A percentile compares a stretch with the other conserved stretches of the same genome.
phyloP scores from a whole-genome alignment of 768 basidiomycete genomes.

The Auricularia sp. region DNA sequence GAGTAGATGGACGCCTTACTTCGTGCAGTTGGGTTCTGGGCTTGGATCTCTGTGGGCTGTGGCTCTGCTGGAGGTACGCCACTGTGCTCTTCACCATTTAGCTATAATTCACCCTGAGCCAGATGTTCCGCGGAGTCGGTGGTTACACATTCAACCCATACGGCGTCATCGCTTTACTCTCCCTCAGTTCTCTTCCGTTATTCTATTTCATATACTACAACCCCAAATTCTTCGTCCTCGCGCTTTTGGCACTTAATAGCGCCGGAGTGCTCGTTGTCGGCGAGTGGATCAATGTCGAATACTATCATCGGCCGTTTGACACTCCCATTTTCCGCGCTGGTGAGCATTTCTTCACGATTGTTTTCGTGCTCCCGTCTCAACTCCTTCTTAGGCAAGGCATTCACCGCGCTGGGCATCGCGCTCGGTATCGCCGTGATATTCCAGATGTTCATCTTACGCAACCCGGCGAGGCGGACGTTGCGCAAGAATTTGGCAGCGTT shows the following conservation, averaged over 20 bases:
- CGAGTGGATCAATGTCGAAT: conserved; percentile 15
- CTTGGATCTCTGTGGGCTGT: conserved; percentile 11
- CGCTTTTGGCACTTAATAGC: conserved; percentile 11
- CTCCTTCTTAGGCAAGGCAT: conserved; percentile 3
- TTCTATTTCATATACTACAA: conserved; percentile 10
- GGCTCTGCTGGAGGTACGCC: conserved; percentile 8
- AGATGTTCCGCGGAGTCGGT: conserved; percentile 22
- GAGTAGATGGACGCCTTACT: neutral
- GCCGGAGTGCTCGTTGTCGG: conserved; percentile 12
- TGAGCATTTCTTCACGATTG: conserved; percentile 1
- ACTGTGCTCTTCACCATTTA: neutral
- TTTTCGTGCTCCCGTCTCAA: neutral
- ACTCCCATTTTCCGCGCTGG: conserved; percentile 16
- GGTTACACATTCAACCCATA: conserved; percentile 20
- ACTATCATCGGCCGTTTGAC: conserved; percentile 15
- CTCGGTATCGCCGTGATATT: conserved; percentile 19
- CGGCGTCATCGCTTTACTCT: conserved; percentile 3
- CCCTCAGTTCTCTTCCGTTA: conserved; percentile 5
- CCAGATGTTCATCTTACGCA: conserved; percentile 18
- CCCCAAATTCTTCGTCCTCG: conserved; percentile 9
- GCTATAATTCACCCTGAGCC: neutral
- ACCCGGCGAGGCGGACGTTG: conserved; percentile 17
- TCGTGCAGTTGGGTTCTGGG: neutral
- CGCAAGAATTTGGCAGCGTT: conserved; percentile 13
- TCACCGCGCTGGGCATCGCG: conserved; percentile 19